A percentile compares a stretch with the other conserved stretches of the same genome.
Evolutionary conservation across 2,329 filamentous ascomycete genomes (phyloP).

Genomic region (Colletotrichum plurivorum): DNA sequence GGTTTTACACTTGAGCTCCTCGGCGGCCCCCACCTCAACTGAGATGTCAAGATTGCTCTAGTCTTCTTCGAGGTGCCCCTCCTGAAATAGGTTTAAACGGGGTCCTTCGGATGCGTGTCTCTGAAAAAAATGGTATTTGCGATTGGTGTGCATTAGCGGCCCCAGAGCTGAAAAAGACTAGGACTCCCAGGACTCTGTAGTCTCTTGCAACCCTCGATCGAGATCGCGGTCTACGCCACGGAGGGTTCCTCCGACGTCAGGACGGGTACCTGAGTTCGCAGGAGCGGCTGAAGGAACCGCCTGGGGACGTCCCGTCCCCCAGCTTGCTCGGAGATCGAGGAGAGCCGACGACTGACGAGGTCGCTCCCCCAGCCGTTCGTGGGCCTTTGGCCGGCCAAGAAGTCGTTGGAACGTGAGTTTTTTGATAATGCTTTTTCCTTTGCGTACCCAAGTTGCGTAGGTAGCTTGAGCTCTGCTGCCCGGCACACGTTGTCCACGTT

Average conservation of each 20-base stretch:
- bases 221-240: background rate
- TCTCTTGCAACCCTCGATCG: conserved; percentile 20
- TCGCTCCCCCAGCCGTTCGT: background rate
- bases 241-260: background rate
- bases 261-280: conserved; percentile 2
- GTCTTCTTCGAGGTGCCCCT: background rate
- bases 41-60: background rate
- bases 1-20: background rate
- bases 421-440: background rate
- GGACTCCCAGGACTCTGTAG: background rate
- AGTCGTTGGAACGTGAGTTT: background rate
- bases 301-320: too few species aligned
- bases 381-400: background rate
- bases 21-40: conserved; percentile 1
- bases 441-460: background rate
- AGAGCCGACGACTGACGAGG: background rate
- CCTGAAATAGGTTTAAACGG: background rate
- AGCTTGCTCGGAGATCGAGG: background rate
- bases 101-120: background rate
- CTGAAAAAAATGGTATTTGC: conserved; percentile 8
- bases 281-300: conserved; percentile 8
- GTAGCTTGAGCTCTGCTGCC: too few species aligned
- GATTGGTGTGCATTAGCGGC: conserved; percentile 27
- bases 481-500: too few species aligned
- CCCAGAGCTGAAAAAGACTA: conserved; percentile 19